Conservation (phyloP, 257 asterid genomes). For the Fraxinus americana region DNA sequence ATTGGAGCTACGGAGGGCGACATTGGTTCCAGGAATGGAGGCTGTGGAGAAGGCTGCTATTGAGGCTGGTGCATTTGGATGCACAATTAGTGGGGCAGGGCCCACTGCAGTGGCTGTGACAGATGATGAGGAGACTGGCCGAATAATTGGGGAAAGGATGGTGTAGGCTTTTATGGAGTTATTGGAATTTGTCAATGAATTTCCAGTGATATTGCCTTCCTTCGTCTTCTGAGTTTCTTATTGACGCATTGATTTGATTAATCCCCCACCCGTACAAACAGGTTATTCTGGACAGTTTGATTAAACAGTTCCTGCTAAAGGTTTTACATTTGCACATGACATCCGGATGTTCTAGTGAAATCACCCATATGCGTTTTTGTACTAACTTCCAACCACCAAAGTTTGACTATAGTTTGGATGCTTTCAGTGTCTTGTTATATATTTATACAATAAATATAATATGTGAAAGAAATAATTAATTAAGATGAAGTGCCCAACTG, state of each 20-base stretch:
- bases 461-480: too few relatives aligned
- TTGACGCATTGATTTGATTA: background rate
- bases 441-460: too few relatives aligned
- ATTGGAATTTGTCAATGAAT: constrained; percentile 44
- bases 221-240: background rate
- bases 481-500: too few relatives aligned
- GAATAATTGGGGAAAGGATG: constrained; percentile 76
- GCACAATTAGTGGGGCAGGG: constrained; percentile 93
- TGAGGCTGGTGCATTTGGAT: constrained; percentile 74
- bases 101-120: constrained; percentile 86
- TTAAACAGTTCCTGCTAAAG: background rate
- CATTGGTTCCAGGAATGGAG: constrained; percentile 86
- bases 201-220: background rate
- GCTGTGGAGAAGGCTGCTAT: constrained; percentile 82
- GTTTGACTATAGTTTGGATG: background rate
- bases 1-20: constrained; percentile 83
- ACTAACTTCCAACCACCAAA: background rate
- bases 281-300: background rate
- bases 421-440: background rate
- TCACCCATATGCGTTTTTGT: background rate
- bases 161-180: constrained; percentile 80
- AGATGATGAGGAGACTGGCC: constrained; percentile 61
- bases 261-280: background rate
- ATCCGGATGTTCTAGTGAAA: background rate
- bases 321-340: background rate